phyloP scores from a whole-genome alignment of 129 eudicot genomes.

The Centella asiatica region DNA sequence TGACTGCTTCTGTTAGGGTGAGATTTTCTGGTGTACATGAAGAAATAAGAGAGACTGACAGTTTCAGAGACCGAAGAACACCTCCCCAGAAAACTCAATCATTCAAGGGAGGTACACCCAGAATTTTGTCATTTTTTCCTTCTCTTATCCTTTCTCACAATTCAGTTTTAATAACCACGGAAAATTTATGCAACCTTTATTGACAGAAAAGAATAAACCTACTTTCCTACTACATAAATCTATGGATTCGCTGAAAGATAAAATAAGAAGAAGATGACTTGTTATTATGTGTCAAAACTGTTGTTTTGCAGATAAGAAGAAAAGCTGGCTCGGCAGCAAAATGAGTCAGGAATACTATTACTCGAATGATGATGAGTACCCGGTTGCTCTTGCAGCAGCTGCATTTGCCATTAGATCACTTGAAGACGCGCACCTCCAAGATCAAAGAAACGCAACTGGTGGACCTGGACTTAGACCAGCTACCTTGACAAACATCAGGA shows the following conservation, averaged over 20 bases:
- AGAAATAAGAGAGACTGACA: conserved; percentile 39
- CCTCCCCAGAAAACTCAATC: conserved; percentile 48
- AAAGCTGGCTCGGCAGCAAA: conserved; percentile 45
- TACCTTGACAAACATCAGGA: conserved; percentile 22
- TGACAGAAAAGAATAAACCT: too few species aligned
- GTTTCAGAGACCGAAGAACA: conserved; percentile 28
- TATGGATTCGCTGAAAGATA: too few species aligned
- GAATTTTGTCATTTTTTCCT: not conserved
- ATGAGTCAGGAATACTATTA: conserved; percentile 33
- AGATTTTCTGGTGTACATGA: conserved; percentile 28
- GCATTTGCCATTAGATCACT: conserved; percentile 49
- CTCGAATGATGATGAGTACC: conserved; percentile 32
- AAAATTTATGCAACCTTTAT: too few species aligned
- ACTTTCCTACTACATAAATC: too few species aligned
- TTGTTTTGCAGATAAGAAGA: conserved; percentile 34
- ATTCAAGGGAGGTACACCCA: conserved; percentile 41
- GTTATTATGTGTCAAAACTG: too few species aligned
- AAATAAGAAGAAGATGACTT: too few species aligned
- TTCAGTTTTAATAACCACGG: too few species aligned
- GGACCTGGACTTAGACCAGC: too few species aligned
- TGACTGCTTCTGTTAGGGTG: conserved; percentile 24
- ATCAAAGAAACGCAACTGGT: conserved; percentile 5
- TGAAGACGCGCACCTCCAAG: conserved; percentile 23
- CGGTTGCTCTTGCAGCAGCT: conserved; percentile 78
- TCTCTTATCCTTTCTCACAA: too few species aligned